Percentiles rank a stretch among this genome's conserved stretches.
phyloP scores from a whole-genome alignment of 2,329 filamentous ascomycete species.

The Fusarium oxysporum region DNA sequence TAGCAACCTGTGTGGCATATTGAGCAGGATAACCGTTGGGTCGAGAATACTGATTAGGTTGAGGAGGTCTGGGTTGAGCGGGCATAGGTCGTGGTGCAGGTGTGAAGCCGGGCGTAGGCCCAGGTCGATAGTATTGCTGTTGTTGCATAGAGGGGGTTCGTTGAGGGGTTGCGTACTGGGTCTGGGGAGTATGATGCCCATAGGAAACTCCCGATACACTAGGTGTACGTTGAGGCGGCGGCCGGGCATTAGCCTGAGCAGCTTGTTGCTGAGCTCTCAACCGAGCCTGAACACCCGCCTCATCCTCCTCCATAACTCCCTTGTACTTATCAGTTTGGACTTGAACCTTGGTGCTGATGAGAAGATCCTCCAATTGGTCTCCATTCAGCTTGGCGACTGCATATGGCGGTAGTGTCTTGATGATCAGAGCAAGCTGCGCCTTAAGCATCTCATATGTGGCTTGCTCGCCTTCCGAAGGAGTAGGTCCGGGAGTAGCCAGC shows the following conservation, averaged over 20 bases:
- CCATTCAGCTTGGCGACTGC: constrained; percentile 88
- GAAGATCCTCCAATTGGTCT: constrained; percentile 84
- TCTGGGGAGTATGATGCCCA: constrained; percentile 56
- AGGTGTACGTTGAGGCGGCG: constrained; percentile 54
- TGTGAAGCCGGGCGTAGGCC: constrained; percentile 56
- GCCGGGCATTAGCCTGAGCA: constrained; percentile 51
- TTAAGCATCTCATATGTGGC: constrained; percentile 78
- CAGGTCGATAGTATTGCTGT: constrained; percentile 59
- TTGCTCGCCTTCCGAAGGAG: constrained; percentile 72
- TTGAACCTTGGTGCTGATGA: constrained; percentile 82
- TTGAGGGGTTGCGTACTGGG: constrained; percentile 61
- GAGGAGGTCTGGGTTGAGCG: constrained; percentile 53
- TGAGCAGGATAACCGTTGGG: constrained; percentile 60
- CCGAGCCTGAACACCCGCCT: constrained; percentile 67
- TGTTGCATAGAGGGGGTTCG: constrained; percentile 59
- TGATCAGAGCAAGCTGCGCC: constrained; percentile 77
- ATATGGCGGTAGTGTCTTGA: constrained; percentile 83
- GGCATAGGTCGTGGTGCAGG: constrained; percentile 53
- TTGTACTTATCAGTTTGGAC: constrained; percentile 78
- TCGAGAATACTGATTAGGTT: constrained; percentile 62
- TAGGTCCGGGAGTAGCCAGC: constrained; percentile 73
- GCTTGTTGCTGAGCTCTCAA: constrained; percentile 54
- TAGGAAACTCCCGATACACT: constrained; percentile 55
- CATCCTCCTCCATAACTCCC: constrained; percentile 87
- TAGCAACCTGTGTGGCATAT: constrained; percentile 63